Base-by-base conservation (phyloP, 768 basidiomycete genomes). In the Russula compacta region DNA sequence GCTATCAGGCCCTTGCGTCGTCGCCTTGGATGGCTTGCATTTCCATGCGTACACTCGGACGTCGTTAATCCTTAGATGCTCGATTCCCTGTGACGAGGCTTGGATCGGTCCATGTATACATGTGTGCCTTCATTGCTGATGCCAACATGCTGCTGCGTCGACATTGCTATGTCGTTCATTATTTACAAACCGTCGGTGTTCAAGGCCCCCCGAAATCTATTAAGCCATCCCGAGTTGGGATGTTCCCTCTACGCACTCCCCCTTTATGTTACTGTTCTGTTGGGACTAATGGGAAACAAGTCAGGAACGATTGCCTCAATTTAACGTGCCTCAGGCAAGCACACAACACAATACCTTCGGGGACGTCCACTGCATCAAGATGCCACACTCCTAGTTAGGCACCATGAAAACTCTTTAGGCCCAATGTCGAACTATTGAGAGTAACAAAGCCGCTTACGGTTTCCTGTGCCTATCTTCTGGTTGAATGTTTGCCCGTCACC, bases 401-500 rank as follows among this genome's bases (percentile, higher is more conserved):
- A 7, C 9, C 17, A 68, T 39, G 38, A 19, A 46, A 54, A 21
- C 21, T 53, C 7, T 15, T 14, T 4, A 2, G 8, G 8, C 39
- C 8, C 40, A 40, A 11, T 15, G 7, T 48, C 32, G 3, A 17
- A 56, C 51, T n/a, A 58, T 17, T 29, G 24, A 32, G n/a, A 17
- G 32, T 3, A 55, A 48, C 36, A 17, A 8, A 15, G 15, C 24
- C 35, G 58, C 58, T 50, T 38, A 59, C 55, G 50, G n/a, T 42
- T 51, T 47, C 54, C 51, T 6, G 36, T n/a, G 12, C 38, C 68
- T 3, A 70, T 69, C 65, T 79, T 77, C 66, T 85, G 84, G 19
- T 75, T 76, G n/a, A 75, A 69, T 7, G 82, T 82, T 67, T 79
- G 79, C 15, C 85, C 83, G 58, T 84, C 78, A 2, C 85, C 84